Conservation (phyloP, 495 filamentous ascomycete genomes). For the Podospora pseudoanserina region DNA sequence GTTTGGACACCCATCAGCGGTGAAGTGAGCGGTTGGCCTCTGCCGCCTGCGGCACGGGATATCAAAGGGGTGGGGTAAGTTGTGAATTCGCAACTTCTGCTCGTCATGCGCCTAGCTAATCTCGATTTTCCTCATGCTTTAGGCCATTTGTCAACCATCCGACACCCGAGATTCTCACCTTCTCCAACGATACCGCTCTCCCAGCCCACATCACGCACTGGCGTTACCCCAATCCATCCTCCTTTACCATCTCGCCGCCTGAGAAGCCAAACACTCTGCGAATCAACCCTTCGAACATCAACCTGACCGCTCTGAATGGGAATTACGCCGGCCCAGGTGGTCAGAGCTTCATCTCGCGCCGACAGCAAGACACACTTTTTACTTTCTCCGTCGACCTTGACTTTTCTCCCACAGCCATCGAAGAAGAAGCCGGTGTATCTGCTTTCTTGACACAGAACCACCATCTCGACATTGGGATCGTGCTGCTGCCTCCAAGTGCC, state of each 20-base stretch:
- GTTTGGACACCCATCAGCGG: slow-evolving; percentile 44
- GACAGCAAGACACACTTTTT: slow-evolving; percentile 51
- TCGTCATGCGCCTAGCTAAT: background rate
- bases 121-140: background rate
- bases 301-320: slow-evolving; percentile 46
- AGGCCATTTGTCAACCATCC: slow-evolving; percentile 38
- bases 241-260: slow-evolving; percentile 42
- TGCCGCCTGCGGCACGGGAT: slow-evolving; percentile 29
- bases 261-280: slow-evolving; percentile 37
- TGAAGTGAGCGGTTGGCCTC: slow-evolving; percentile 42
- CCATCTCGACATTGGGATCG: slow-evolving; percentile 50
- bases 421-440: slow-evolving; percentile 43
- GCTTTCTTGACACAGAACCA: slow-evolving; percentile 53
- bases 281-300: slow-evolving; percentile 42
- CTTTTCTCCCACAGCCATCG: slow-evolving; percentile 34
- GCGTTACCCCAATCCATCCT: slow-evolving; percentile 40
- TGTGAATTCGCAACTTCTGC: background rate
- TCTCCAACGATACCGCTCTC: slow-evolving; percentile 34
- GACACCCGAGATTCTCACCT: slow-evolving; percentile 40
- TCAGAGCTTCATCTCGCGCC: slow-evolving; percentile 46
- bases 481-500: slow-evolving; percentile 31
- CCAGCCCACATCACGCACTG: slow-evolving; percentile 49
- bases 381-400: slow-evolving; percentile 42
- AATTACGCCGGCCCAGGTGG: slow-evolving; percentile 42
- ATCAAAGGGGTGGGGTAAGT: slow-evolving; percentile 38